Base-by-base conservation (phyloP, 352 stramenopile species). In the Globisporangium emineosum region DNA sequence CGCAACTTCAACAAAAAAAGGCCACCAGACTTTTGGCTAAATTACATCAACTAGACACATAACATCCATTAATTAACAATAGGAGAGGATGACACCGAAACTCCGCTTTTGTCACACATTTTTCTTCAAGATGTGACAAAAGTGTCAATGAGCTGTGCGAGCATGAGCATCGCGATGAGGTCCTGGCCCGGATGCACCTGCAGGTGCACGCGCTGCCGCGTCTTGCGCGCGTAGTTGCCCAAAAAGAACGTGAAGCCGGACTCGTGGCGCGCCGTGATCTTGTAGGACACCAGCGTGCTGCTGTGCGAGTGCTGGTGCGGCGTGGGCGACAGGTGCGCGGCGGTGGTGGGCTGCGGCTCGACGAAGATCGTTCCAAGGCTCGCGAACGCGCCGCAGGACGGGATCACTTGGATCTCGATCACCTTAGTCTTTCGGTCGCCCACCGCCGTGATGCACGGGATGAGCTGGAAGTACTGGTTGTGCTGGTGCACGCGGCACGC, bases 221-320 rank as follows among this genome's bases (percentile, higher is more conserved):
- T 45, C 61, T 68, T 68, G 47, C 66, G 66, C 49, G 57, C 21
- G 50, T 68, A 71, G 37, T 67, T 60, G 50, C 67, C 67, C 43
- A 72, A n/a, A 33, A 72, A 72, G 57, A 72, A 68, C 37, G 62
- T 72, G 40, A 72, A 72, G 13, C 67, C 63, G 17, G 45, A 66
- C 5, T 69, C 67, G 45, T 68, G 53, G 27, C 37, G 21, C 23
- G 67, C 62, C 15, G 62, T 69, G 29, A 72, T 49, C 58, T 64
- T 55, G 67, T 69, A 69, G 23, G 61, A 61, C 43, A 62, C 49
- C 23, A 67, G 54, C 29, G 37, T 58, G 45, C 12, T 62, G 49
- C 12, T 17, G 25, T 29, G 40, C 40, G 17, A 25, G 29, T 25
- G 40, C 15, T 53, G 42, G 8, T 63, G 57, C 57, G 23, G 29